Evolutionary conservation across 179 eudicot species (phyloP).

Genomic region (Patellifolia procumbens): DNA sequence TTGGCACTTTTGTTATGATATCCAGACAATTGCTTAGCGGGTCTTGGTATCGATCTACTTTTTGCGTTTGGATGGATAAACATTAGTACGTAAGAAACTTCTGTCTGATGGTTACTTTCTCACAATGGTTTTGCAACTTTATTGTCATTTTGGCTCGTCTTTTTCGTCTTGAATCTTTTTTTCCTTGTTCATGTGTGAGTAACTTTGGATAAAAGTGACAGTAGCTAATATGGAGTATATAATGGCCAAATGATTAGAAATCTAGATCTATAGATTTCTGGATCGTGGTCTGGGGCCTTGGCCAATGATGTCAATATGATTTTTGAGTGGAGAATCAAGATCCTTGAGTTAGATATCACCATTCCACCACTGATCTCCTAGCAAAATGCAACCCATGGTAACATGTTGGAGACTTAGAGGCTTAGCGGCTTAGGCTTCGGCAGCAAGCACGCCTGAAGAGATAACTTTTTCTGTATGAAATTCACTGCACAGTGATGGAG

Average conservation of each 20-base stretch:
- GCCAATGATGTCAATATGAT: not conserved
- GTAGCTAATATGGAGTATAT: not conserved
- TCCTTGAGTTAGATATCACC: conserved; percentile 5
- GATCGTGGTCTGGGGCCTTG: not conserved
- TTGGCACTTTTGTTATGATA: not conserved
- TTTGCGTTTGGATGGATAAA: no score
- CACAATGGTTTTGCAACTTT: not conserved
- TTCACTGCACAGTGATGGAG: not conserved
- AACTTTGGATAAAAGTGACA: not conserved
- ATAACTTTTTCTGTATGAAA: not conserved
- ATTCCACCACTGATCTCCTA: conserved; percentile 7
- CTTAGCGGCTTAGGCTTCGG: conserved; percentile 13
- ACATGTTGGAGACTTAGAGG: not conserved
- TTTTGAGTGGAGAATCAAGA: not conserved
- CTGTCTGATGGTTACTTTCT: not conserved
- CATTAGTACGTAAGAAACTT: no score
- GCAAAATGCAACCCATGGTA: conserved; percentile 10
- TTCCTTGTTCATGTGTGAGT: not conserved
- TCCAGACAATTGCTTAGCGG: not conserved
- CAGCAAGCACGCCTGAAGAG: not conserved
- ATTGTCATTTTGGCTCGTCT: not conserved
- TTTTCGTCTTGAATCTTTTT: not conserved
- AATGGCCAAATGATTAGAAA: conserved; percentile 6
- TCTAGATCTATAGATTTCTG: not conserved
- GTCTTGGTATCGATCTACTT: not conserved